Base-by-base conservation (phyloP, 495 filamentous ascomycete species). In the Daldinia grandis region DNA sequence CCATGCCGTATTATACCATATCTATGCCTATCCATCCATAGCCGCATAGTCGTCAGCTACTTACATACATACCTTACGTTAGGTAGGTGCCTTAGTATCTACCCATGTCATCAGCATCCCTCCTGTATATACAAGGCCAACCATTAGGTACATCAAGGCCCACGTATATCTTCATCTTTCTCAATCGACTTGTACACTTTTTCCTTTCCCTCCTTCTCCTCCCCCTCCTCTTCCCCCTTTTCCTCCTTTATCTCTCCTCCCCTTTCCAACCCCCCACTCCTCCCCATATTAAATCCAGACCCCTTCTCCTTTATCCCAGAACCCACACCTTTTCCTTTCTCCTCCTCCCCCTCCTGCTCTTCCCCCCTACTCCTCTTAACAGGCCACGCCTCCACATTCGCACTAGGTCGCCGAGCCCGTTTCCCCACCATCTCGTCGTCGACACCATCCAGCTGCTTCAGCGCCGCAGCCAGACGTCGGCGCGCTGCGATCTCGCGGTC, bases 401-500 rank as follows among this genome's bases (percentile, higher is more conserved):
- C 42, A 73, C 77, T 75, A 5, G 58, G 61, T 47, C 80, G 47
- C 27, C 67, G 59, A 4, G 77, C 75, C 19, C 72, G 65, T 67
- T 76, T 76, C 28, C 74, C 59, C 1, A 55, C 73, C 0, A 44
- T 47, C 7, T 76, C 66, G 14, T 76, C 76, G 2, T 76, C 73
- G 31, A 80, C 66, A 53, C 81, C 78, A 12, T 78, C 81, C 25
- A 85, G 69, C 49, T 77, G 71, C 9, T 67, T 70, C 37, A 83
- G 55, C 1, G 74, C 72, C 64, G 74, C 75, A 10, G 79, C 83
- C 47, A 87, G 74, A 28, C 70, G 81, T 62, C 78, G 78, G 14
- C 84, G 69, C 0, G 79, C 85, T 40, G 81, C 77, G 1, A 86
- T 76, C 67, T 87, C 85, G 24, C 79, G 74, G 9, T 72, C 74